These are phyloP conservation scores for rapeseed (Brassica napus) DNA, from an alignment of 345 rosid genomes.

Conservation along the genomic window Da-Ae NC_063442.1:5267501-5268000, in stretches of 20 bases:
- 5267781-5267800: slow-evolving; percentile 44
- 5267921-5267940: no score
- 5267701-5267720: slow-evolving; percentile 48
- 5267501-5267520: slow-evolving; percentile 34
- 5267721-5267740: slow-evolving; percentile 49
- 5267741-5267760: slow-evolving; percentile 19
- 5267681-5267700: slow-evolving; percentile 19
- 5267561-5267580: slow-evolving; percentile 48
- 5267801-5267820: slow-evolving; percentile 40
- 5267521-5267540: slow-evolving; percentile 41
- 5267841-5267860: slow-evolving; percentile 5
- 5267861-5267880: slow-evolving; percentile 34
- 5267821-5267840: slow-evolving; percentile 35
- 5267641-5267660: slow-evolving; percentile 31
- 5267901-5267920: no score
- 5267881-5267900: slow-evolving; percentile 18
- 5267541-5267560: slow-evolving; percentile 40
- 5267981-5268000: no score
- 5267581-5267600: slow-evolving; percentile 59
- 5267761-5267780: slow-evolving; percentile 39
- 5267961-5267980: no score
- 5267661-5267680: slow-evolving; percentile 39
- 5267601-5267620: slow-evolving; percentile 34
- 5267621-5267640: slow-evolving; percentile 34
- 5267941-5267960: no score